These are phyloP conservation scores for Cotoneaster glaucophyllus DNA, from an alignment of 306 rosid species.

Conservation along the genomic window DNA sequence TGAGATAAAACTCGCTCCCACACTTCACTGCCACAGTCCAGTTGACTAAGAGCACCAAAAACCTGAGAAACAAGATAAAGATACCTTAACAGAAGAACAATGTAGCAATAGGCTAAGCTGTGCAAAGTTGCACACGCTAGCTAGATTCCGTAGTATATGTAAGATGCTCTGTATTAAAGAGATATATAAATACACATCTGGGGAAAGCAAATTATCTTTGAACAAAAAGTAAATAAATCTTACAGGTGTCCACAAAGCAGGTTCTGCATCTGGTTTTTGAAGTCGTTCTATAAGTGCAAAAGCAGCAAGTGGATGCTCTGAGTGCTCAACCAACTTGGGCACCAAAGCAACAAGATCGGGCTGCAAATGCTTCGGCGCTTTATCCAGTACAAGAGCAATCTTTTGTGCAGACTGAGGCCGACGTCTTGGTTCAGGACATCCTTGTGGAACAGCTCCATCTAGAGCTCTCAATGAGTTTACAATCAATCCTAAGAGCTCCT, in stretches of 20 bases:
- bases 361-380: constrained; percentile 94
- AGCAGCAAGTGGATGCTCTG: constrained; percentile 96
- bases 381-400: constrained; percentile 88
- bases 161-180: neutral
- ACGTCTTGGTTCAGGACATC: constrained; percentile 95
- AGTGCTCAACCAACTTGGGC: constrained; percentile 92
- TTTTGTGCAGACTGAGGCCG: constrained; percentile 95
- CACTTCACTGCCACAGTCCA: constrained; percentile 90
- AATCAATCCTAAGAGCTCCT: constrained; percentile 96
- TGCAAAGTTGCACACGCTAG: neutral
- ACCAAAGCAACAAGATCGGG: constrained; percentile 82
- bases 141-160: neutral
- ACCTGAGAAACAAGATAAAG: constrained; percentile 44
- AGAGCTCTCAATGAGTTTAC: constrained; percentile 91
- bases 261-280: constrained; percentile 91
- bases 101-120: neutral
- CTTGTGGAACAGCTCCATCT: constrained; percentile 93
- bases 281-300: constrained; percentile 82
- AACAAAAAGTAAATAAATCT: constrained; percentile 32
- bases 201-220: neutral
- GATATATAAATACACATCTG: neutral
- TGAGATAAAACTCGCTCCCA: constrained; percentile 87
- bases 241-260: constrained; percentile 76
- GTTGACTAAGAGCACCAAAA: constrained; percentile 81
- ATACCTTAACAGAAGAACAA: constrained; percentile 24